Conservation (phyloP, 495 filamentous ascomycete species). For the Aspergillus indologenus region DNA sequence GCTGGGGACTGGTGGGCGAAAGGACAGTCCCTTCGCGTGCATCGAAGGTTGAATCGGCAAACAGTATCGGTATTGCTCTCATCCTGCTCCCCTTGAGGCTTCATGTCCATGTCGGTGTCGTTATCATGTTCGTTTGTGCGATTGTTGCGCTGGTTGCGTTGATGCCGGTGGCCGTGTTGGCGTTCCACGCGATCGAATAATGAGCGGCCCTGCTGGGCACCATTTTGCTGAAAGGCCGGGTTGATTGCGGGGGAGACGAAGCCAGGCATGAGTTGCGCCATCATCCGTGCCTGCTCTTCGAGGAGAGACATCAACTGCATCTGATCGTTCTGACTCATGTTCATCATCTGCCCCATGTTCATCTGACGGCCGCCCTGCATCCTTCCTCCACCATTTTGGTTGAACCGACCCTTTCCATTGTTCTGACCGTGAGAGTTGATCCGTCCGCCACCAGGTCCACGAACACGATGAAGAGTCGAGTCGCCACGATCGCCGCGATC, state of each 20-base stretch:
- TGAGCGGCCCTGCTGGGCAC: slow-evolving; percentile 56
- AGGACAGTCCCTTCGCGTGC: slow-evolving; percentile 82
- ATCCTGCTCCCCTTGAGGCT: slow-evolving; percentile 41
- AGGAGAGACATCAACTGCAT: slow-evolving; percentile 80
- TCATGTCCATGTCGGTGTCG: slow-evolving; percentile 44
- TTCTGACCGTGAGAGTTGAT: slow-evolving; percentile 72
- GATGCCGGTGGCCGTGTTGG: slow-evolving; percentile 36
- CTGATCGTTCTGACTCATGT: slow-evolving; percentile 65
- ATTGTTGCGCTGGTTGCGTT: slow-evolving; percentile 36
- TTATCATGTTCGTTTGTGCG: slow-evolving; percentile 21
- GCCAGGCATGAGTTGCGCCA: slow-evolving; percentile 62
- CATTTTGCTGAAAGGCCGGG: slow-evolving; percentile 51
- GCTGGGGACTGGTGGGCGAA: slow-evolving; percentile 94
- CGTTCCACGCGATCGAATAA: slow-evolving; percentile 75
- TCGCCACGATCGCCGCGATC: slow-evolving; percentile 77
- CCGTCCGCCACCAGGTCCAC: slow-evolving; percentile 67
- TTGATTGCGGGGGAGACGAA: slow-evolving; percentile 50
- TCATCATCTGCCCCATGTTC: slow-evolving; percentile 50
- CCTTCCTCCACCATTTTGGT: slow-evolving; percentile 39
- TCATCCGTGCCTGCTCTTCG: slow-evolving; percentile 85
- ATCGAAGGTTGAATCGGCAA: slow-evolving; percentile 85
- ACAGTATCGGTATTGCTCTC: slow-evolving; percentile 49
- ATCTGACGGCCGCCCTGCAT: slow-evolving; percentile 43
- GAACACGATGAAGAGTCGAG: slow-evolving; percentile 74
- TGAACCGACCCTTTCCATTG: slow-evolving; percentile 65